Percentiles rank a stretch among this genome's conserved stretches.
phyloP scores from a whole-genome alignment of 768 basidiomycete genomes.

The Lactarius vividus region DNA sequence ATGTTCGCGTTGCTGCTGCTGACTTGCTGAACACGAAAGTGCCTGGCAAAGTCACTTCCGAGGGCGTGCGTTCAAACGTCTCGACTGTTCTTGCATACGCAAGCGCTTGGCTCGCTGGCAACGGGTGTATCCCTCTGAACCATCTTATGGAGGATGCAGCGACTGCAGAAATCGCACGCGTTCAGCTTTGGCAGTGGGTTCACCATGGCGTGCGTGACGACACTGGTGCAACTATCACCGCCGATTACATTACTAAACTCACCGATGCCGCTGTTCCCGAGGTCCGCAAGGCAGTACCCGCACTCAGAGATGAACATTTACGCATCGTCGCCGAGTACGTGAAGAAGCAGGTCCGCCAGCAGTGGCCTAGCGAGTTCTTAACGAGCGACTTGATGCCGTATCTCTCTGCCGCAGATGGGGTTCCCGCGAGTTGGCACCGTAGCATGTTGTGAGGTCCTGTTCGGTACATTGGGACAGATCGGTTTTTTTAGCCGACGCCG shows the following conservation, averaged over 20 bases:
- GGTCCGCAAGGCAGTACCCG: slow-evolving; percentile 60
- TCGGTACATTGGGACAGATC: too few relatives aligned
- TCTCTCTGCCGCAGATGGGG: slow-evolving; percentile 75
- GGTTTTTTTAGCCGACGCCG: too few relatives aligned
- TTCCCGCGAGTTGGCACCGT: slow-evolving; percentile 58
- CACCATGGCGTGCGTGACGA: slow-evolving; percentile 71
- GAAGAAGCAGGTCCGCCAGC: slow-evolving; percentile 71
- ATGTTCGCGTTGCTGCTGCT: slow-evolving; percentile 81
- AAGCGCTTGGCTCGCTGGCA: slow-evolving; percentile 93
- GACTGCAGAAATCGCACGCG: slow-evolving; percentile 96
- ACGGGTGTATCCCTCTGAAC: slow-evolving; percentile 97
- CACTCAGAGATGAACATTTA: slow-evolving; percentile 69
- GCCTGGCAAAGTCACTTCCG: slow-evolving; percentile 83
- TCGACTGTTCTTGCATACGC: slow-evolving; percentile 87
- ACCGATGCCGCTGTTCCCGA: slow-evolving; percentile 64
- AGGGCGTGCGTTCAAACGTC: slow-evolving; percentile 86
- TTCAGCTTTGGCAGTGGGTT: slow-evolving; percentile 99
- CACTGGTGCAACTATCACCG: slow-evolving; percentile 65
- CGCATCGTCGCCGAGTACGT: slow-evolving; percentile 74
- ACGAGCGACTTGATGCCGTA: slow-evolving; percentile 93
- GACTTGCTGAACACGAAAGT: slow-evolving; percentile 83
- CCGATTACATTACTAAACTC: slow-evolving; percentile 63
- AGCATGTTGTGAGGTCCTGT: slow-evolving; percentile 36
- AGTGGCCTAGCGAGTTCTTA: slow-evolving; percentile 94
- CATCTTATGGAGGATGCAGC: slow-evolving; percentile 98